These are phyloP conservation scores for Martiniozyma asiatica DNA, from an alignment of 1,139 yeast species.

Conservation along the genomic window DNA sequence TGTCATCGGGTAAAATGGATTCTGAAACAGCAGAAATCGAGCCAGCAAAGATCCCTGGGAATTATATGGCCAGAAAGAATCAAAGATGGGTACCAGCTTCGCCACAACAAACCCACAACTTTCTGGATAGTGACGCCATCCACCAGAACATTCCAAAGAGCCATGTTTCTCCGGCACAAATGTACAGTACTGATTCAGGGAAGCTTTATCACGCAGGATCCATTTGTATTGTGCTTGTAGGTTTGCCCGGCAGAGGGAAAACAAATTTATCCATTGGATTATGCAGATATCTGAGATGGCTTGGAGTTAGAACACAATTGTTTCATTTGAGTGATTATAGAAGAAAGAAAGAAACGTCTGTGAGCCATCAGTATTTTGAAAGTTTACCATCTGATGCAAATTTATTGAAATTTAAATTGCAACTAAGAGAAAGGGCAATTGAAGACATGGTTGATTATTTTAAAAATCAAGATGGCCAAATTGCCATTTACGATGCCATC, in stretches of 20 bases:
- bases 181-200: conserved; percentile 84
- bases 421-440: conserved; percentile 53
- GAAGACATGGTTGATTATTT: conserved; percentile 64
- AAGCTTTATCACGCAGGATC: conserved; percentile 92
- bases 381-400: conserved; percentile 49
- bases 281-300: conserved; percentile 85
- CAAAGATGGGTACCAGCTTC: conserved; percentile 32
- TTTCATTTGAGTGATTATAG: conserved; percentile 92
- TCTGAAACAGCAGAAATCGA: conserved; percentile 24
- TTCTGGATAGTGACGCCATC: conserved; percentile 34
- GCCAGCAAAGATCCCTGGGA: conserved; percentile 30
- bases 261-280: conserved; percentile 86
- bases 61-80: conserved; percentile 38
- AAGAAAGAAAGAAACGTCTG: too few relatives aligned
- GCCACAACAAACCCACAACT: conserved; percentile 7
- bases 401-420: conserved; percentile 45
- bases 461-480: conserved; percentile 70
- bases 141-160: conserved; percentile 39
- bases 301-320: conserved; percentile 85
- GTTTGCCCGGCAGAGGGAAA: conserved; percentile 94
- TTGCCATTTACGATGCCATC: conserved; percentile 92
- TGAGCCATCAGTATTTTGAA: conserved; percentile 22
- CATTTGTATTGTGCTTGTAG: conserved; percentile 78
- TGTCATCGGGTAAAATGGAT: too few relatives aligned
- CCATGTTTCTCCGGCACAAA: conserved; percentile 69